Conservation (phyloP, 2,329 filamentous ascomycete species). For the Keithomyces neogunnii region DNA sequence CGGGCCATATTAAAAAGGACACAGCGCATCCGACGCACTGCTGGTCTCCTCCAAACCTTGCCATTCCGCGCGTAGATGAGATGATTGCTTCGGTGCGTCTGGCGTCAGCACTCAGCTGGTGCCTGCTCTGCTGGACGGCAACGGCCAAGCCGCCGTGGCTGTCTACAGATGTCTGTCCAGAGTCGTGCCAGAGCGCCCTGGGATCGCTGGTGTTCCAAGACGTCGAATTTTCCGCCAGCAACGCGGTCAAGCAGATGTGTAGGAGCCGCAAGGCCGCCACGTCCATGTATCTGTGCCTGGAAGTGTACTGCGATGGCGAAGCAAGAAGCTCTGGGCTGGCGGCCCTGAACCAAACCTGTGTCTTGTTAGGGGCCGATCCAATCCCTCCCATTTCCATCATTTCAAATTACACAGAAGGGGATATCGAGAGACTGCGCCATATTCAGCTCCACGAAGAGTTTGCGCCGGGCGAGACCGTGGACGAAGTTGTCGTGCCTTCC, state of each 20-base stretch:
- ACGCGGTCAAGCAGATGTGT: conserved; percentile 17
- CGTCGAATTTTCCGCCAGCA: conserved; percentile 8
- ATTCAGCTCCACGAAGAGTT: conserved; percentile 19
- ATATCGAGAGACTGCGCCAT: conserved; percentile 20
- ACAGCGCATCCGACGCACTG: background rate
- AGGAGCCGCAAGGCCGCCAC: conserved; percentile 17
- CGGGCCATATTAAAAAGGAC: background rate
- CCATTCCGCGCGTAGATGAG: conserved; percentile 2
- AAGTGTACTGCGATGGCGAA: conserved; percentile 23
- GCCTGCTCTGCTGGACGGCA: background rate
- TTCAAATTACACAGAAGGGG: conserved; percentile 25
- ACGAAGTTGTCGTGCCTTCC: conserved; percentile 25
- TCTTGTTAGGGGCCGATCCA: conserved; percentile 10
- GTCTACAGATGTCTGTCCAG: conserved; percentile 16
- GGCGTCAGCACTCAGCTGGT: conserved; percentile 7
- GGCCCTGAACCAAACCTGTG: conserved; percentile 27
- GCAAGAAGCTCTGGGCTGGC: conserved; percentile 16
- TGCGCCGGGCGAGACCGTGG: conserved; percentile 7
- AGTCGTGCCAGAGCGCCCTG: conserved; percentile 23
- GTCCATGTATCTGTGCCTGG: conserved; percentile 30
- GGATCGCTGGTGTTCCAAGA: conserved; percentile 23
- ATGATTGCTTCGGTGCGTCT: conserved; percentile 1
- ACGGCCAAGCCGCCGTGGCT: background rate
- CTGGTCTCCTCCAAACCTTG: background rate
- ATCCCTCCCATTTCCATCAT: conserved; percentile 27